Evolutionary conservation across 352 stramenopile species (phyloP).

Genomic region (Globisporangium irregulare): DNA sequence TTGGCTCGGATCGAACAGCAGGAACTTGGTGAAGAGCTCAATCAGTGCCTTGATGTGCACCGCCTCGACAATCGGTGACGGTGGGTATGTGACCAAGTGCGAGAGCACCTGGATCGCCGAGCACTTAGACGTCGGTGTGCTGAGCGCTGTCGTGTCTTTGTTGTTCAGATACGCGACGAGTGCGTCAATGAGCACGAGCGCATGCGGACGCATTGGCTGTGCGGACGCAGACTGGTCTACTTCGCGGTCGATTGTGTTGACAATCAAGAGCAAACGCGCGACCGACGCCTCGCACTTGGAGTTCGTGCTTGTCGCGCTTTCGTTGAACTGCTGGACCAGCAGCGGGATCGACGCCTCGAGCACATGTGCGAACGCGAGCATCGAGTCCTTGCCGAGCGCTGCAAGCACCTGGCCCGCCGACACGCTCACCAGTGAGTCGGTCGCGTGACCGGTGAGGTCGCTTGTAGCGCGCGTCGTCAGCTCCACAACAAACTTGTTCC

Average conservation of each 20-base stretch:
- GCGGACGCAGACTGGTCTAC: slow-evolving; percentile 69
- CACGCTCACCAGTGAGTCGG: slow-evolving; percentile 77
- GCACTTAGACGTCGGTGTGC: slow-evolving; percentile 50
- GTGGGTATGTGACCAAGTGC: slow-evolving; percentile 76
- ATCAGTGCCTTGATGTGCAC: slow-evolving; percentile 66
- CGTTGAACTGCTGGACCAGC: slow-evolving; percentile 60
- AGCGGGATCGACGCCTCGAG: slow-evolving; percentile 60
- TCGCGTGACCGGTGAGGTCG: slow-evolving; percentile 66
- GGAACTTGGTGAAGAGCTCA: slow-evolving; percentile 66
- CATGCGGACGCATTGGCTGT: slow-evolving; percentile 76
- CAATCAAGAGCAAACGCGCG: slow-evolving; percentile 58
- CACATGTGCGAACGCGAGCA: slow-evolving; percentile 65
- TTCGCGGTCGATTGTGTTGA: slow-evolving; percentile 82
- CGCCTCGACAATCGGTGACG: slow-evolving; percentile 68
- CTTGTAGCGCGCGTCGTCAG: slow-evolving; percentile 60
- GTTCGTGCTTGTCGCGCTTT: slow-evolving; percentile 35
- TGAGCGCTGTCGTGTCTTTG: slow-evolving; percentile 21
- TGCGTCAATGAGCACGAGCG: slow-evolving; percentile 49
- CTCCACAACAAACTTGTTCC: slow-evolving; percentile 85
- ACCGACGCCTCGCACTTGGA: slow-evolving; percentile 72
- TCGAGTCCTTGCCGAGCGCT: slow-evolving; percentile 64
- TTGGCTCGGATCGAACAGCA: slow-evolving; percentile 59
- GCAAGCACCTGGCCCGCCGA: slow-evolving; percentile 70
- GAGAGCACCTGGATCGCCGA: slow-evolving; percentile 65
- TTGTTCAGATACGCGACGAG: slow-evolving; percentile 53